Evolutionary conservation across 345 rosid genomes (phyloP).

Genomic region (Populus pruinosa): DNA sequence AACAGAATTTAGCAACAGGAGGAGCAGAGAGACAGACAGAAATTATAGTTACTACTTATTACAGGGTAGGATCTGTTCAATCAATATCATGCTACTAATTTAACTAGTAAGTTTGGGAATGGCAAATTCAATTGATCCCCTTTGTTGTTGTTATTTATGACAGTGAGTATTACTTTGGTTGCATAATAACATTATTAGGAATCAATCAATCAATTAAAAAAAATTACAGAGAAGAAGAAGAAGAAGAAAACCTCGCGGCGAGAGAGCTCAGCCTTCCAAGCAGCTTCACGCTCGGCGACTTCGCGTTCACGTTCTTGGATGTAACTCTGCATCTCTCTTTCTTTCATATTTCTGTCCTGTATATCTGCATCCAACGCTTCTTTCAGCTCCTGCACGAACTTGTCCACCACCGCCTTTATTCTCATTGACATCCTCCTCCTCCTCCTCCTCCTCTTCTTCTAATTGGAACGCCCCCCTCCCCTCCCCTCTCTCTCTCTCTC

Average conservation of each 20-base stretch:
- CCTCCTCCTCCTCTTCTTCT: neutral
- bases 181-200: too few species aligned
- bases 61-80: too few species aligned
- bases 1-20: neutral
- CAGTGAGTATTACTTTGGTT: too few species aligned
- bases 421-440: slow-evolving; percentile 61
- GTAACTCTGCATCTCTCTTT: slow-evolving; percentile 98
- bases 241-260: slow-evolving; percentile 69
- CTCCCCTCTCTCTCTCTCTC: too few species aligned
- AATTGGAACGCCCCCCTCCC: neutral
- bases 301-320: slow-evolving; percentile 96
- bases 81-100: too few species aligned
- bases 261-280: slow-evolving; percentile 98
- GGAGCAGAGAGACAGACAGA: too few species aligned
- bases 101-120: too few species aligned
- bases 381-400: slow-evolving; percentile 92
- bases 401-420: slow-evolving; percentile 88
- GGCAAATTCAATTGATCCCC: too few species aligned
- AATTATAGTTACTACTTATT: too few species aligned
- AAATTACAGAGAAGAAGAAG: too few species aligned
- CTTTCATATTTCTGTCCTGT: slow-evolving; percentile 95
- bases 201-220: too few species aligned
- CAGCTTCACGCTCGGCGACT: slow-evolving; percentile 96
- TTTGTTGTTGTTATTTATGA: too few species aligned
- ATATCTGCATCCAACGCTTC: slow-evolving; percentile 94